phyloP scores from a whole-genome alignment of 495 filamentous ascomycete genomes.

The Aspergillus nanangensis region DNA sequence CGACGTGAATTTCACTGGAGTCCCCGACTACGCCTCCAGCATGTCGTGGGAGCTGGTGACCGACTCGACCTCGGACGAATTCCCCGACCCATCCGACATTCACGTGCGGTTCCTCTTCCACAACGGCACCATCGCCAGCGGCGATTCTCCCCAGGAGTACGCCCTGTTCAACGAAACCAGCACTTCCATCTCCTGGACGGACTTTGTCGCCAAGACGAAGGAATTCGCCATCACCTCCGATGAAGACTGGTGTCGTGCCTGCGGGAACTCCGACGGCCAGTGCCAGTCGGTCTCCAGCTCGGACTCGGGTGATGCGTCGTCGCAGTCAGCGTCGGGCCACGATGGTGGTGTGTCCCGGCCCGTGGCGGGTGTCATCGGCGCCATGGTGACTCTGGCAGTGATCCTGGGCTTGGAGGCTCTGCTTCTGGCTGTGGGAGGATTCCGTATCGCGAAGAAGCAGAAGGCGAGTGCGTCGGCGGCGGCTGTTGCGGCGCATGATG shows the following conservation, averaged over 20 bases:
- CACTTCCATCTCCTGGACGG: conserved; percentile 33
- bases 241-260: conserved; percentile 41
- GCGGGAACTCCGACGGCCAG: conserved; percentile 38
- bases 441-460: conserved; percentile 39
- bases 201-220: conserved; percentile 36
- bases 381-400: conserved; percentile 56
- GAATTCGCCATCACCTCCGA: conserved; percentile 37
- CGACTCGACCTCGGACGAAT: conserved; percentile 30
- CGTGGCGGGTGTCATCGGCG: conserved; percentile 58
- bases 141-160: conserved; percentile 24
- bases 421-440: conserved; percentile 36
- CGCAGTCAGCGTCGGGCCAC: conserved; percentile 5
- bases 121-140: conserved; percentile 42
- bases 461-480: conserved; percentile 4
- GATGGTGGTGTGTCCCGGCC: conserved; percentile 28
- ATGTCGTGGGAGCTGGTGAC: conserved; percentile 55
- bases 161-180: conserved; percentile 39
- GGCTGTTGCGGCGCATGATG: conserved; percentile 5
- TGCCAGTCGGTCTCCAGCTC: conserved; percentile 21
- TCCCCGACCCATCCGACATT: conserved; percentile 31
- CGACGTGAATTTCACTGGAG: conserved; percentile 38
- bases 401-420: conserved; percentile 43
- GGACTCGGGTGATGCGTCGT: conserved; percentile 10
- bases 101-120: conserved; percentile 51
- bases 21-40: conserved; percentile 49